phyloP scores from a whole-genome alignment of 2,329 filamentous ascomycete genomes.

The Beauveria australis region DNA sequence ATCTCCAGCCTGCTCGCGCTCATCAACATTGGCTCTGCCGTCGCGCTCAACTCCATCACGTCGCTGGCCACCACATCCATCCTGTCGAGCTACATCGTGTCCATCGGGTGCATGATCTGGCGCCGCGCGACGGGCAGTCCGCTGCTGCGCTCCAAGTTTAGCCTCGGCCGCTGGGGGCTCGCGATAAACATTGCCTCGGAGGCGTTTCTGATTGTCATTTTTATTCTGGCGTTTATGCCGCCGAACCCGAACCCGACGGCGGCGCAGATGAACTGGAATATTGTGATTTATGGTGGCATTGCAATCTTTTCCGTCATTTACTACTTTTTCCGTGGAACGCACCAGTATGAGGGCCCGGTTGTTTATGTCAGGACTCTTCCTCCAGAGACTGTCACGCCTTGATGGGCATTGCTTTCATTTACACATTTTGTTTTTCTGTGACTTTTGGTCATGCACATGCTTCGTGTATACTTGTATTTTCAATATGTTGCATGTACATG shows the following conservation, averaged over 20 bases:
- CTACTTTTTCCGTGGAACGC: conserved; percentile 24
- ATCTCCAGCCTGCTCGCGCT: conserved; percentile 36
- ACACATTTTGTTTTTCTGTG: not conserved
- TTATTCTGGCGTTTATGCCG: conserved; percentile 43
- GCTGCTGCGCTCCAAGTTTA: conserved; percentile 17
- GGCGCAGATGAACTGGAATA: conserved; percentile 41
- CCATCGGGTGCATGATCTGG: conserved; percentile 35
- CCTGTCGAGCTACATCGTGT: conserved; percentile 43
- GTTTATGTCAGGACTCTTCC: conserved; percentile 11
- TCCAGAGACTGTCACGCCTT: not conserved
- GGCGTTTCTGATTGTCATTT: conserved; percentile 35
- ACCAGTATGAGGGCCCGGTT: conserved; percentile 12
- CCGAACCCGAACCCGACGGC: conserved; percentile 25
- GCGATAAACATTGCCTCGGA: conserved; percentile 34
- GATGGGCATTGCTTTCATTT: not conserved
- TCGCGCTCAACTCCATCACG: conserved; percentile 45
- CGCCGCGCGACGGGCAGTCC: conserved; percentile 27
- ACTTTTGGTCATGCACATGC: not conserved
- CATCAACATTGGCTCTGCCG: conserved; percentile 43
- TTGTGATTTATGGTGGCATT: conserved; percentile 33
- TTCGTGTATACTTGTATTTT: no score
- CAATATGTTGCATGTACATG: no score
- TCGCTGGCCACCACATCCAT: conserved; percentile 42
- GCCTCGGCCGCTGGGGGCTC: conserved; percentile 33
- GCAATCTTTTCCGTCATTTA: conserved; percentile 31